Base-by-base conservation (phyloP, 805 yeast genomes). In the Candida pini region DNA sequence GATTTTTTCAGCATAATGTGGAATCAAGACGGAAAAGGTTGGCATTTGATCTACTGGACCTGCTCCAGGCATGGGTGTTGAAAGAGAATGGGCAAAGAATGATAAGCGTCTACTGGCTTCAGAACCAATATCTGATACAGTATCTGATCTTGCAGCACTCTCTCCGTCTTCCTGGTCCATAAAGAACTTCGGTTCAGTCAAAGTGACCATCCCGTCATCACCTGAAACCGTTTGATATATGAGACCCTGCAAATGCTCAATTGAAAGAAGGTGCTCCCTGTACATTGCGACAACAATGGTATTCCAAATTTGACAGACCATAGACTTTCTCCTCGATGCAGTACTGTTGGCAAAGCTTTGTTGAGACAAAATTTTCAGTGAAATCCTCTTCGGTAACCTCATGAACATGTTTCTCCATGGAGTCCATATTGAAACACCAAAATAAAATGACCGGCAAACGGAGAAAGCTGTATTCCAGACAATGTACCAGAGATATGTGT, bases 341-440 rank as follows among this genome's bases (percentile, higher is more conserved):
- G 41, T 46, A 19, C 35, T 59, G 44, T 40, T 60, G 59, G 18
- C 65, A 52, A 47, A 46, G 31, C 42, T 48, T 33, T 43, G 52
- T 9, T 75, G 66, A 3, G 72, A 69, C 9, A 86, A 58, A 2
- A 87, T 64, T 47, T 86, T 85, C 9, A 90, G 73, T 45, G 70
- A 71, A 3, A 86, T 81, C 44, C 95, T 66, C 47, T 79, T 78
- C 2, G 95, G 95, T 19, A 87, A 60, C 32, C 88, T 64, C 4
- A 86, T 72, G 52, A 81, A 85, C 20, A 81, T 73, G 48, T 83
- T 84, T 53, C 84, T 73, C 95, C 95, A 85, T 0, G 95, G 95
- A 2, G 92, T 82, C 81, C 90, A 80, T 9, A 85, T 77, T 0
- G 94, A 83, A 5, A 83, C 78, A 1, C 95, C 95, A 41, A 79